Conservation (phyloP, 78 protist genomes). For the Planoprotostelium fungivorum region DNA sequence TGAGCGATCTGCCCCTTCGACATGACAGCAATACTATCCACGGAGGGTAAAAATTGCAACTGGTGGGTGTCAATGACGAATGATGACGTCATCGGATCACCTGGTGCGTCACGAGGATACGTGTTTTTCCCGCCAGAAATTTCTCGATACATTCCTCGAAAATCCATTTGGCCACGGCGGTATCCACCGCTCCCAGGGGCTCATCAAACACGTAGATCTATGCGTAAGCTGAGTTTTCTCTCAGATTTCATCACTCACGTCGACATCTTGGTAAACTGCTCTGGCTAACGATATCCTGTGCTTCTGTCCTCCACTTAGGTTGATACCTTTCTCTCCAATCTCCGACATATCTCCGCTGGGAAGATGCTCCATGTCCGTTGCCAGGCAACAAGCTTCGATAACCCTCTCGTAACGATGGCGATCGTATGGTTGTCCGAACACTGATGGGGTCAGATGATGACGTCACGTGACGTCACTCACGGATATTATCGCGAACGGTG, state of each 20-base stretch:
- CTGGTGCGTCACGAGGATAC: conserved; percentile 85
- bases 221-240: not conserved
- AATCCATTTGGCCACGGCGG: conserved; percentile 74
- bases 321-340: conserved; percentile 97
- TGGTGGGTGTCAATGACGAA: conserved; percentile 6
- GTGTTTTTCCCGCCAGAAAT: conserved; percentile 40
- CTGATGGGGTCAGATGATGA: not conserved
- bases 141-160: conserved; percentile 58
- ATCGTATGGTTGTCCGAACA: conserved; percentile 84
- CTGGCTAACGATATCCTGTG: conserved; percentile 88
- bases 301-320: conserved; percentile 96
- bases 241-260: conserved; percentile 21
- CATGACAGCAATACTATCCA: conserved; percentile 54
- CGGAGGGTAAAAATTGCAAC: conserved; percentile 44
- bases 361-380: conserved; percentile 40
- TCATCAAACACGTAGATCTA: conserved; percentile 76
- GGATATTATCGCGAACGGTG: conserved; percentile 88
- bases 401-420: conserved; percentile 45
- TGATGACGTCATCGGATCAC: conserved; percentile 23
- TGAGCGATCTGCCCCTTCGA: conserved; percentile 70
- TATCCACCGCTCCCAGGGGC: conserved; percentile 83
- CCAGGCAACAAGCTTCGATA: conserved; percentile 68
- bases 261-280: conserved; percentile 68
- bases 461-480: not conserved
- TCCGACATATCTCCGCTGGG: conserved; percentile 79